Evolutionary conservation across 2,329 filamentous ascomycete species (phyloP).

Genomic region (Didymosphaeria variabile): DNA sequence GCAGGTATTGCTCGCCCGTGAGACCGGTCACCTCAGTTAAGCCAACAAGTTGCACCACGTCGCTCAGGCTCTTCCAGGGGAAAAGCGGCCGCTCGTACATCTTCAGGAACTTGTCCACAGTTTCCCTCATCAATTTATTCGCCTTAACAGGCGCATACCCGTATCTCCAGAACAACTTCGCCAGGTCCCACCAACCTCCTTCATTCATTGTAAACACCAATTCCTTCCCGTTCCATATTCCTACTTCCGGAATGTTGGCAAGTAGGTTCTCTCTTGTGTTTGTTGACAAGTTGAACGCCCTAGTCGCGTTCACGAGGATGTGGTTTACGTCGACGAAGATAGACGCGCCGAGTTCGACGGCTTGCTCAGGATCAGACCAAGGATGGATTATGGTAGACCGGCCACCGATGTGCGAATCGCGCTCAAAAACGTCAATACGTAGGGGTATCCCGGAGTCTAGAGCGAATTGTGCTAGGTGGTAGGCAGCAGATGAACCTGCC

Average conservation of each 20-base stretch:
- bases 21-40: constrained; percentile 71
- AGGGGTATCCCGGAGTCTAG: constrained; percentile 66
- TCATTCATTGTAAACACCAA: constrained; percentile 75
- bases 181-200: constrained; percentile 79
- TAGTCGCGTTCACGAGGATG: constrained; percentile 78
- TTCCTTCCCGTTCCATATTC: constrained; percentile 82
- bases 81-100: constrained; percentile 86
- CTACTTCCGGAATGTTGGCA: constrained; percentile 61
- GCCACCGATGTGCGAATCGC: constrained; percentile 78
- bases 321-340: constrained; percentile 89
- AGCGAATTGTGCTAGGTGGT: constrained; percentile 79
- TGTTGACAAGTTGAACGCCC: constrained; percentile 73
- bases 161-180: constrained; percentile 85
- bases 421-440: constrained; percentile 90
- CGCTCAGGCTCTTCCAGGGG: constrained; percentile 80
- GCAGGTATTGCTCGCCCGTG: constrained; percentile 78
- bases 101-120: constrained; percentile 76
- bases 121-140: constrained; percentile 74
- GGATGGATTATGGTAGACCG: constrained; percentile 85
- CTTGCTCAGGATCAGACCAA: constrained; percentile 71
- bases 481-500: constrained; percentile 86
- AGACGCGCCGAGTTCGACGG: constrained; percentile 87
- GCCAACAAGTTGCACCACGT: constrained; percentile 72
- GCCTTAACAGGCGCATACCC: constrained; percentile 79
- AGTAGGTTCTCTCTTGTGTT: constrained; percentile 50